Conservation (phyloP, 768 basidiomycete genomes). For the Hirschioporus abietinus region DNA sequence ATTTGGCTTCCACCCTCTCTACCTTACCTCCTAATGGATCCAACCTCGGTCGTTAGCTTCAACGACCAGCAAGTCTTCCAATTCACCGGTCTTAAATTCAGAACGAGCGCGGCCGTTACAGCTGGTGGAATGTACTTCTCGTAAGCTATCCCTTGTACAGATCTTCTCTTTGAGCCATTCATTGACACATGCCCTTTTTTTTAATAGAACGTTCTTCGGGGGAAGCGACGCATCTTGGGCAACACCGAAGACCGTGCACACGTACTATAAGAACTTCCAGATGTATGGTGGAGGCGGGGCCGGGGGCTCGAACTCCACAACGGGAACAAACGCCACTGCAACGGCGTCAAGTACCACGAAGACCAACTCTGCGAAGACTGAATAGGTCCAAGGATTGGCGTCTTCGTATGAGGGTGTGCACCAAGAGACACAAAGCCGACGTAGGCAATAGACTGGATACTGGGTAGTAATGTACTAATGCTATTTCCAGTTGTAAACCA, state of each 20-base stretch:
- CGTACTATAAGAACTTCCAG: constrained; percentile 72
- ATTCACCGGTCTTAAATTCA: constrained; percentile 59
- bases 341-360: not conserved
- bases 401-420: not conserved
- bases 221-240: constrained; percentile 72
- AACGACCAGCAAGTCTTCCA: constrained; percentile 61
- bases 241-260: constrained; percentile 58
- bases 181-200: constrained; percentile 1
- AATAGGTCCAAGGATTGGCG: not conserved
- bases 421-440: not conserved
- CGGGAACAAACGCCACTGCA: not conserved
- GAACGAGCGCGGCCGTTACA: constrained; percentile 44
- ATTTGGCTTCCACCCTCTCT: not conserved
- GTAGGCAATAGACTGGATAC: too few species aligned
- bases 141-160: constrained; percentile 31
- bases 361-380: not conserved
- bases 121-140: constrained; percentile 78
- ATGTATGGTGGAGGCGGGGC: constrained; percentile 37
- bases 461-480: too few species aligned
- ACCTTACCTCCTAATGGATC: not conserved
- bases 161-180: not conserved
- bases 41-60: constrained; percentile 36
- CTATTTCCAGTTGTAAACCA: too few species aligned
- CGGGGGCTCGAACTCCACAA: not conserved
- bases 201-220: constrained; percentile 75